Conservation (phyloP, 495 filamentous ascomycete genomes). For the Podospora didyma region DNA sequence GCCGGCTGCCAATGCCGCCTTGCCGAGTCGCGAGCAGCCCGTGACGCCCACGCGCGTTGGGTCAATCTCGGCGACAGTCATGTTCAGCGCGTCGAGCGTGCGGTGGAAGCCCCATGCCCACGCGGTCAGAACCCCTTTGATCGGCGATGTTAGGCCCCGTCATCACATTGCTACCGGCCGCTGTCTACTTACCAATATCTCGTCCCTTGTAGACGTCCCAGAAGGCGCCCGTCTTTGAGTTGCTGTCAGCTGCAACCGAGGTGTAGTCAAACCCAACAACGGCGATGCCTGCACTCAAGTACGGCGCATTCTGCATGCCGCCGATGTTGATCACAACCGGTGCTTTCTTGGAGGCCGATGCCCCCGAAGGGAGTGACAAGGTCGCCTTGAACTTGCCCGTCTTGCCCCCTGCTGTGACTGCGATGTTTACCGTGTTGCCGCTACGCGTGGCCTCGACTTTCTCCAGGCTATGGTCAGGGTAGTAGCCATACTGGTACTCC, state of each 20-base stretch:
- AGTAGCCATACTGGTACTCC: slow-evolving; percentile 54
- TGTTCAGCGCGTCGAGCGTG: slow-evolving; percentile 47
- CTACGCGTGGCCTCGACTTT: slow-evolving; percentile 48
- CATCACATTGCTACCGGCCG: not conserved
- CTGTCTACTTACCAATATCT: slow-evolving; percentile 43
- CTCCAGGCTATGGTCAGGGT: slow-evolving; percentile 48
- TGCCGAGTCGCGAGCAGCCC: slow-evolving; percentile 49
- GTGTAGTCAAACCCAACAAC: slow-evolving; percentile 51
- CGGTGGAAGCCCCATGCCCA: slow-evolving; percentile 55
- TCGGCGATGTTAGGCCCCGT: not conserved
- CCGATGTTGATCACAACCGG: slow-evolving; percentile 54
- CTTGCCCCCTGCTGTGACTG: slow-evolving; percentile 44
- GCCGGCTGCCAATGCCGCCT: slow-evolving; percentile 48
- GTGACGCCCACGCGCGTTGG: slow-evolving; percentile 44
- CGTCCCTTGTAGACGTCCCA: slow-evolving; percentile 49
- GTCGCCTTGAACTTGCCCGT: slow-evolving; percentile 43
- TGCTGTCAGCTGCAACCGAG: slow-evolving; percentile 47
- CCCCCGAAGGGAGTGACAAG: slow-evolving; percentile 39
- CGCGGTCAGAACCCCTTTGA: slow-evolving; percentile 43
- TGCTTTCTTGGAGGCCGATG: slow-evolving; percentile 31
- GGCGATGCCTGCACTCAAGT: slow-evolving; percentile 46
- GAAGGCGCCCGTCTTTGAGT: slow-evolving; percentile 47
- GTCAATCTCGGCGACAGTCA: slow-evolving; percentile 48
- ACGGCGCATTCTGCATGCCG: slow-evolving; percentile 49
- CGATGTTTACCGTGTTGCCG: slow-evolving; percentile 44